phyloP scores from a whole-genome alignment of 148 eudicot genomes.

The Suaeda aralocaspica region DNA sequence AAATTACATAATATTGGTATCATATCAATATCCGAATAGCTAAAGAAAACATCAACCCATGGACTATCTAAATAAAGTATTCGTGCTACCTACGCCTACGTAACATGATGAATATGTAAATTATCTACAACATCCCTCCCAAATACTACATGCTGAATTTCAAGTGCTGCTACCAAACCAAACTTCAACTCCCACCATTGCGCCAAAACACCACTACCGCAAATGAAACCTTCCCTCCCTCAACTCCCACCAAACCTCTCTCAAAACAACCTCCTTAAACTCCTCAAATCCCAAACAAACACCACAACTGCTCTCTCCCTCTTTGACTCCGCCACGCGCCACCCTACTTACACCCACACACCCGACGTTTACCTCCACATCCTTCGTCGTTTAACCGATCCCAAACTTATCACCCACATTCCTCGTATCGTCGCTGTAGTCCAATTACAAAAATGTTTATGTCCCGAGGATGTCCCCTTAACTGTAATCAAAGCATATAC shows the following conservation, averaged over 20 bases:
- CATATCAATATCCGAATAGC: no score
- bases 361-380: slow-evolving; percentile 58
- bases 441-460: slow-evolving; percentile 39
- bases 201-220: background rate
- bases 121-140: no score
- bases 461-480: slow-evolving; percentile 58
- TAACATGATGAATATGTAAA: no score
- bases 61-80: no score
- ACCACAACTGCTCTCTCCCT: slow-evolving; percentile 50
- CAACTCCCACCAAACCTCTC: slow-evolving; percentile 47
- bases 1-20: no score
- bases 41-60: no score
- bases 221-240: background rate
- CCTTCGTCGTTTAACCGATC: slow-evolving; percentile 53
- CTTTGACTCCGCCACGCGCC: slow-evolving; percentile 48
- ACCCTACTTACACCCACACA: slow-evolving; percentile 37
- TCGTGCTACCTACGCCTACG: no score
- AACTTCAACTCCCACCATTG: background rate
- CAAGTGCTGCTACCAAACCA: background rate
- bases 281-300: slow-evolving; percentile 58
- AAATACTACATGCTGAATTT: no score
- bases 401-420: slow-evolving; percentile 38
- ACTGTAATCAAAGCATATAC: slow-evolving; percentile 57
- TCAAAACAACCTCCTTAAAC: slow-evolving; percentile 40
- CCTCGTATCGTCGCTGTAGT: slow-evolving; percentile 43